Evolutionary conservation across 164 flowering plant species (phyloP), one percentile per base, ranked within the genome.

Genomic region (Aristolochia californica): DNA sequence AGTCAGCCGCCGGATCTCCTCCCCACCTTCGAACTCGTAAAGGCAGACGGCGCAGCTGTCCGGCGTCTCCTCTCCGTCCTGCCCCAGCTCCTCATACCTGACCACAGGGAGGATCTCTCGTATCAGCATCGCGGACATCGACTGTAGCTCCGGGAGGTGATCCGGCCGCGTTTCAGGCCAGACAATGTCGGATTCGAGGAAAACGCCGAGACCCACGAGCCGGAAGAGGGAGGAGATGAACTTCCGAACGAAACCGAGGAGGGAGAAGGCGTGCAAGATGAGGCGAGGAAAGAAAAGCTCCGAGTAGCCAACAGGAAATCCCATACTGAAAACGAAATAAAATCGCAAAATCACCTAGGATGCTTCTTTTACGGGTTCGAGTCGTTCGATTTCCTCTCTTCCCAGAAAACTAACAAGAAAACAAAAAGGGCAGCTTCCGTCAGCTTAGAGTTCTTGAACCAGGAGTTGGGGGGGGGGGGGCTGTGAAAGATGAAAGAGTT

Each of bases 11-110:
- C 96, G 66, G 79, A 88, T 78, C 73, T 85, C 93, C n/a, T 82
- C 87, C 13, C 60, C 67, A 0, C 65, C 82, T 58, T 77, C 75
- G 52, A 90, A 80, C 67, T 86, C 96, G 67, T 78, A 83, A 43
- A 88, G 63, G 66, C 98, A 91, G 13, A 91, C 96, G 0, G 95
- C 91, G 67, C 98, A 91, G 58, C 79, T 79, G 62, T 87, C 87
- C 24, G 78, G 77, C 45, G 58, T 48, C 24, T 66, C 72, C 25
- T 10, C 62, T 5, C 23, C 72, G 40, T 12, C 62, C 40, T 2
- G 18, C 40, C 25, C 43, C 11, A 77, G 48, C 47, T 80, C 91
- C 22, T 67, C 65, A 66, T 76, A 80, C 56, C 76, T 75, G 43
- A 78, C 66, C 7, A 81, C 83, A 23, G 97, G 97, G 4, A 91